Evolutionary conservation across 1,284 basidiomycete genomes (phyloP), one percentile per base, ranked within the genome.

Genomic region (Apiotrichum domesticum): DNA sequence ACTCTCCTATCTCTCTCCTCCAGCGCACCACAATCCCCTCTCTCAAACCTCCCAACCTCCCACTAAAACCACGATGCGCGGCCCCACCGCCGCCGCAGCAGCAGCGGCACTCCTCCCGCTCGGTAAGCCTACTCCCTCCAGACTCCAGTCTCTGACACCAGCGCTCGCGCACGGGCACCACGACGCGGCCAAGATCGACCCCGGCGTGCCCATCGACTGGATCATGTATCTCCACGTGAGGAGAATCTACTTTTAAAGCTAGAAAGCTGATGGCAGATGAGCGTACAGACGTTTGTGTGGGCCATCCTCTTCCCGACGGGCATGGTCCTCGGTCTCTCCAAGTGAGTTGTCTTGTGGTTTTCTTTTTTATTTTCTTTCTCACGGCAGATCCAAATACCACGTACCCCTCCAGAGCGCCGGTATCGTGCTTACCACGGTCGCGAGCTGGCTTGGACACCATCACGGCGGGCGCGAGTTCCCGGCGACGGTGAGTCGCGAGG

Each of bases 261-360:
- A 21, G 21, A 21, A 21, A 21, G 39, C 51, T 58, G 40, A 56
- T 54, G 4, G 39, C 48, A 76, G 73, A 90, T 92, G 58, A 77
- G 80, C 39, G 71, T 91, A 11, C 89, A 92, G 68, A 83, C 82
- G 3, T 70, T 82, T 8, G 83, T 90, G 6, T 93, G 90, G 90
- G 87, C 86, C 2, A 71, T 92, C 10, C 70, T 91, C 21, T 93
- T 92, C 69, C 90, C 90, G 0, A 79, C 86, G 7, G 90, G 90
- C 32, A 92, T 93, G 90, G 87, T 92, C 0, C 77, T 93, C 2
- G 90, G 90, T 8, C 78, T 93, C 34, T 81, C 85, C 7, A 82
- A 86, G 69, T 90, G 83, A 61, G 66, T 60, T 21, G 6, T 14
- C 8, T 7, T 21, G 44, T 32, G 21, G 29, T n/a, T 29, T 45